These are phyloP conservation scores for Candida tunisiensis DNA, from an alignment of 1,139 yeast genomes.

Conservation along the genomic window DNA sequence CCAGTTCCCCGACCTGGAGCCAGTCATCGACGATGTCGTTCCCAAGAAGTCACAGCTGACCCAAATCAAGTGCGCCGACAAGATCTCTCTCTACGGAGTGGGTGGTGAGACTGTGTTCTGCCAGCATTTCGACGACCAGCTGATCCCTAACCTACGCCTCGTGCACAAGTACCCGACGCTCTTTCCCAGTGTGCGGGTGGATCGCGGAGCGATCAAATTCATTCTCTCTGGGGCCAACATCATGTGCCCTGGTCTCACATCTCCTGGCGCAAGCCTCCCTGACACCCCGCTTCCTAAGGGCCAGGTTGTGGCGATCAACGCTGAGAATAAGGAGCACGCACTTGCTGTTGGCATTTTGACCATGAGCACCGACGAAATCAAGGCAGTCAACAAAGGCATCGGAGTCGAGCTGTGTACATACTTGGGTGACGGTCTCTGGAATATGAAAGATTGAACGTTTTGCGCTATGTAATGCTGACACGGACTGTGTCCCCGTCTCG, in stretches of 20 bases:
- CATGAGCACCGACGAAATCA: slow-evolving; percentile 87
- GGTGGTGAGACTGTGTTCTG: slow-evolving; percentile 62
- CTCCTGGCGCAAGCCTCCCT: slow-evolving; percentile 77
- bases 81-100: slow-evolving; percentile 59
- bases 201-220: slow-evolving; percentile 92
- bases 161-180: slow-evolving; percentile 47
- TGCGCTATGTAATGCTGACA: neutral
- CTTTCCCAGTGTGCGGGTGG: slow-evolving; percentile 82
- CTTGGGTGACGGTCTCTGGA: slow-evolving; percentile 76
- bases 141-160: slow-evolving; percentile 58
- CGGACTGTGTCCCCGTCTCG: neutral
- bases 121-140: slow-evolving; percentile 66
- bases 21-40: slow-evolving; percentile 60
- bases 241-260: slow-evolving; percentile 95
- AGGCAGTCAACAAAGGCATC: slow-evolving; percentile 67
- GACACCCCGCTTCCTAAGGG: slow-evolving; percentile 44
- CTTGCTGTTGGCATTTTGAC: slow-evolving; percentile 74
- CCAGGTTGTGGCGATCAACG: slow-evolving; percentile 63
- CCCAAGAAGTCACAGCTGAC: slow-evolving; percentile 87
- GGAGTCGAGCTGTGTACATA: slow-evolving; percentile 79
- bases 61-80: slow-evolving; percentile 77
- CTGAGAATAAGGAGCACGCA: slow-evolving; percentile 87
- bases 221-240: slow-evolving; percentile 89
- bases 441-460: neutral
- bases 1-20: slow-evolving; percentile 59